A percentile compares a stretch with the other conserved stretches of the same genome.
phyloP scores from a whole-genome alignment of 2,329 filamentous ascomycete species.

The Claviceps arundinis region DNA sequence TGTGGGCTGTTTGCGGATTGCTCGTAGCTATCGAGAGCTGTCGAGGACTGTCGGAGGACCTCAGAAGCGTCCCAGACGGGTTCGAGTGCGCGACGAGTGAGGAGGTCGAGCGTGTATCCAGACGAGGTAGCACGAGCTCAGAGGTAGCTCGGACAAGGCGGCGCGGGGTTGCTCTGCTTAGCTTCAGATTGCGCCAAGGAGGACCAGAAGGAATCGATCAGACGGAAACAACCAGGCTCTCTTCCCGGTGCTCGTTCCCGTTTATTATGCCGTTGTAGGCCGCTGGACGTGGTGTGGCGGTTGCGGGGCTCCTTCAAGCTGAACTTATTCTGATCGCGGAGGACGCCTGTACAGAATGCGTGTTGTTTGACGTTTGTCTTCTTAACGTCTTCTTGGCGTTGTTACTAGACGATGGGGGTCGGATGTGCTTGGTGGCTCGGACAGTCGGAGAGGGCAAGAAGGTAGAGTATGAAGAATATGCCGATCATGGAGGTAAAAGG shows the following conservation, averaged over 20 bases:
- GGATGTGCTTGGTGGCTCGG: background rate
- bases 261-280: too few relatives aligned
- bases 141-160: background rate
- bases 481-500: too few relatives aligned
- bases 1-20: constrained; percentile 1
- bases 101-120: background rate
- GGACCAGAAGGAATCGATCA: background rate
- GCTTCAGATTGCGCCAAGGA: background rate
- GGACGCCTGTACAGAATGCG: too few relatives aligned
- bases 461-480: background rate
- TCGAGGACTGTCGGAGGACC: too few relatives aligned
- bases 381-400: too few relatives aligned
- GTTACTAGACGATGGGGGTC: too few relatives aligned
- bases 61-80: background rate
- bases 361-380: too few relatives aligned
- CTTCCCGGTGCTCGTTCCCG: background rate
- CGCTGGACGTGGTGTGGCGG: too few relatives aligned
- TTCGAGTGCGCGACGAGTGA: background rate
- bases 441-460: background rate
- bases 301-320: too few relatives aligned
- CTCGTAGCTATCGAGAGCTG: too few relatives aligned
- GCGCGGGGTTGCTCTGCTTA: constrained; percentile 7
- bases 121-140: background rate
- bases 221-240: background rate
- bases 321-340: too few relatives aligned